Evolutionary conservation across 1,284 basidiomycete species (phyloP).

Genomic region (Fomitopsis palustris): DNA sequence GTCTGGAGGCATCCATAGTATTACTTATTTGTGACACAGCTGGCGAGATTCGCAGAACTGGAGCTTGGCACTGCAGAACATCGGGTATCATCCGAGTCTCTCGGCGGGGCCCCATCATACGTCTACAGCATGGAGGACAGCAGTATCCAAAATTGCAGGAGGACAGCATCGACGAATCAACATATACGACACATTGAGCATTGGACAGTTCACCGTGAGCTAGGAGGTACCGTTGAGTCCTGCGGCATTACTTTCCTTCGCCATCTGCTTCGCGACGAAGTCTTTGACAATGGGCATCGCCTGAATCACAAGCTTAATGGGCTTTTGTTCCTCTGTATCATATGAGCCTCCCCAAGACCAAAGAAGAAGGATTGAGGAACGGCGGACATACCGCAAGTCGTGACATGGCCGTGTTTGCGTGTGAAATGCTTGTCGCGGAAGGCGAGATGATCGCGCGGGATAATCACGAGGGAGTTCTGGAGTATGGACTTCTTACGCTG

Average conservation of each 20-base stretch:
- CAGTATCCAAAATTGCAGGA: neutral
- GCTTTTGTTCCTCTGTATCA: conserved; percentile 51
- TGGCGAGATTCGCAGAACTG: too few relatives aligned
- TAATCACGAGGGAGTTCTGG: conserved; percentile 64
- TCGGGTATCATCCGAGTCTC: conserved; percentile 44
- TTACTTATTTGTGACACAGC: too few relatives aligned
- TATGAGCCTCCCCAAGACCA: neutral
- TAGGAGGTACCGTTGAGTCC: neutral
- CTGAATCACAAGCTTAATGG: conserved; percentile 56
- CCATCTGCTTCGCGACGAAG: conserved; percentile 33
- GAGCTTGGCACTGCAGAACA: conserved; percentile 48
- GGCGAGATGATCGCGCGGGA: conserved; percentile 55
- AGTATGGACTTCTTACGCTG: neutral
- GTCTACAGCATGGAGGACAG: conserved; percentile 13
- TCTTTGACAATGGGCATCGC: conserved; percentile 59
- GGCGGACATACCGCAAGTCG: conserved; percentile 46
- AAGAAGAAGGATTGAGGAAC: neutral
- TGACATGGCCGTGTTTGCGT: conserved; percentile 58
- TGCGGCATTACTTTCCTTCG: neutral
- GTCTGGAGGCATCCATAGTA: too few relatives aligned
- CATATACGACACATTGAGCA: neutral
- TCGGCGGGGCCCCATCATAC: conserved; percentile 23
- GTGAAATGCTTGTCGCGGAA: conserved; percentile 49
- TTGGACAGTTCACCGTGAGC: neutral
- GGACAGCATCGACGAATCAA: neutral